These are phyloP conservation scores for Solanum pimpinellifolium DNA, from an alignment of 257 asterid species.

Conservation along the genomic window DNA sequence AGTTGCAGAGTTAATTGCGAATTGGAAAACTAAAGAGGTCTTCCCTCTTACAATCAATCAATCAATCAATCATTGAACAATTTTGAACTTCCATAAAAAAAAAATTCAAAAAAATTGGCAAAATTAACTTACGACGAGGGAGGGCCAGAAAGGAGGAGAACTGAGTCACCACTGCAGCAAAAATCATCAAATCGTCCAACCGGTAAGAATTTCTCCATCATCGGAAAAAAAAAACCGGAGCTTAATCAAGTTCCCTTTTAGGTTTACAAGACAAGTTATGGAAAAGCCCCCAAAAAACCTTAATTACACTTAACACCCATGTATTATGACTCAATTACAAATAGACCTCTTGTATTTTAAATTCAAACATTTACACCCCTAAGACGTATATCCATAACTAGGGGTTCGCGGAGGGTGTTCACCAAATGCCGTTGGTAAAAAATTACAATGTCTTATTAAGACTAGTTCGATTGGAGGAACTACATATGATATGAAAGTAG, in stretches of 20 bases:
- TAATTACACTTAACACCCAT: not conserved
- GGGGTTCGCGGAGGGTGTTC: not conserved
- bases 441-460: not conserved
- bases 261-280: not conserved
- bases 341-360: not conserved
- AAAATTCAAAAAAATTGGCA: not conserved
- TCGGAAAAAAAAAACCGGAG: not conserved
- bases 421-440: not conserved
- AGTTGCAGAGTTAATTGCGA: conserved; percentile 53
- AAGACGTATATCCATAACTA: not conserved
- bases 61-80: not conserved
- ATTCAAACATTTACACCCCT: not conserved
- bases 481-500: not conserved
- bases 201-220: not conserved
- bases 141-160: not conserved
- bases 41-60: conserved; percentile 26
- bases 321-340: not conserved
- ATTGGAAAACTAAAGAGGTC: conserved; percentile 83
- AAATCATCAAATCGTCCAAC: not conserved
- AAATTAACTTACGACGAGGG: not conserved
- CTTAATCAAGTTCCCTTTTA: not conserved
- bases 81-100: not conserved
- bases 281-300: not conserved
- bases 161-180: not conserved
- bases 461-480: not conserved